Base-by-base conservation (phyloP, 2,329 filamentous ascomycete species). In the Alternaria gaisen region DNA sequence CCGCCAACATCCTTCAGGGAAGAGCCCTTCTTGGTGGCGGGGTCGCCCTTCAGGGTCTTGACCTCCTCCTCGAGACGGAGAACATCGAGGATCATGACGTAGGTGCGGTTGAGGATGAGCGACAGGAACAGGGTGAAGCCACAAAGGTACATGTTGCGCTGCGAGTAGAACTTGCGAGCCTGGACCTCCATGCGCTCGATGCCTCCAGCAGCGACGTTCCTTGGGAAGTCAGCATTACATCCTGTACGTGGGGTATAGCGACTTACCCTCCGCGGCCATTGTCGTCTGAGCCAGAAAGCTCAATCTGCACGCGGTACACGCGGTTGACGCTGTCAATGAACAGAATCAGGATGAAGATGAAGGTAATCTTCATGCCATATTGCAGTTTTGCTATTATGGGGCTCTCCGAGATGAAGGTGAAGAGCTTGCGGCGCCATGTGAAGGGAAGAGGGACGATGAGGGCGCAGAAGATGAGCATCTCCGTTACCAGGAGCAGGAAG, bases 71-170 rank as follows among this genome's bases (percentile, higher is more conserved):
- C 94, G 55, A 99, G 90, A 65, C 92, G 88, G 76, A 97, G 91
- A 53, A 91, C 88, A 72, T 97, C 94, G 68, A 97, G 87, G 76
- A 97, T 97, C 92, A 98, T 94, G 76, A 90, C 91, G 85, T 98
- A 99, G 77, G 95, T 99, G 77, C 95, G 94, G 89, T 99, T 98
- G 79, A 96, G 92, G 82, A 99, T 99, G 67, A 99, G 87, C 55
- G 94, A 98, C 64, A 99, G 90, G 88, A 99, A 98, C 66, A 99
- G 90, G 5, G 95, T 99, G 86, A 99, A 99, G 73, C 95, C 95
- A 82, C 95, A 98, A 64, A 99, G 93, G 84, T 99, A 99, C 95
- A 99, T 99, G 89, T 99, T 99, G 81, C 95, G 94, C 85, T 99
- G 94, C 64, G 94, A 97, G 87, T 99, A 99, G 86, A 99, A 99